Conservation (phyloP, 805 yeast species). For the Barnettozyma sucrosica region DNA sequence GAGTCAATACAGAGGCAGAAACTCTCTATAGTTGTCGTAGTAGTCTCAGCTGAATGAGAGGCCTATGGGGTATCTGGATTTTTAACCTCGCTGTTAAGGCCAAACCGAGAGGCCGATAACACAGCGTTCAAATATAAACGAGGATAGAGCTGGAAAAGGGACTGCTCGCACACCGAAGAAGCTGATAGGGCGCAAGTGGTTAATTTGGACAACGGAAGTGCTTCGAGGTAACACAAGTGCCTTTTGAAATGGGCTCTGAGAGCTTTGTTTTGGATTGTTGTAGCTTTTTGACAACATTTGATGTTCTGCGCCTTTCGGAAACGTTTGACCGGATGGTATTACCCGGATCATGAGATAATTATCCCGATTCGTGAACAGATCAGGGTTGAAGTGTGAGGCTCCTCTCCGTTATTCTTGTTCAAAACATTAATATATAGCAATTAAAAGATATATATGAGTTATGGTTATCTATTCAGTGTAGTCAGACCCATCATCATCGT, state of each 20-base stretch:
- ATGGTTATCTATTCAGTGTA: constrained; percentile 8
- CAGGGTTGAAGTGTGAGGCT: neutral
- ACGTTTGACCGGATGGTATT: neutral
- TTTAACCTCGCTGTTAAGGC: neutral
- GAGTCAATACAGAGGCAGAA: neutral
- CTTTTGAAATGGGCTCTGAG: neutral
- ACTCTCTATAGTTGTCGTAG: neutral
- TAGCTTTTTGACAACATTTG: constrained; percentile 1
- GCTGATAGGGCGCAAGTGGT: neutral
- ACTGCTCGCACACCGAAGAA: neutral
- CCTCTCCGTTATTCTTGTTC: neutral
- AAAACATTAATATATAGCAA: neutral
- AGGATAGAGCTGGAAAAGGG: neutral
- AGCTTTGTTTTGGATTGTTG: neutral
- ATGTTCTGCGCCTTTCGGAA: neutral
- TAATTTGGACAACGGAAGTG: neutral
- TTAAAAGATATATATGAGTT: no score
- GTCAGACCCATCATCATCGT: constrained; percentile 13
- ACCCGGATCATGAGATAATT: neutral
- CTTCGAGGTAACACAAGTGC: neutral
- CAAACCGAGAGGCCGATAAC: neutral
- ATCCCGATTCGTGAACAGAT: neutral
- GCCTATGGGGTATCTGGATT: neutral
- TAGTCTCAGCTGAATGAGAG: neutral
- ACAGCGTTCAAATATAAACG: neutral